Conservation (phyloP, 129 eudicot genomes). For the Ambrosia trifida region DNA sequence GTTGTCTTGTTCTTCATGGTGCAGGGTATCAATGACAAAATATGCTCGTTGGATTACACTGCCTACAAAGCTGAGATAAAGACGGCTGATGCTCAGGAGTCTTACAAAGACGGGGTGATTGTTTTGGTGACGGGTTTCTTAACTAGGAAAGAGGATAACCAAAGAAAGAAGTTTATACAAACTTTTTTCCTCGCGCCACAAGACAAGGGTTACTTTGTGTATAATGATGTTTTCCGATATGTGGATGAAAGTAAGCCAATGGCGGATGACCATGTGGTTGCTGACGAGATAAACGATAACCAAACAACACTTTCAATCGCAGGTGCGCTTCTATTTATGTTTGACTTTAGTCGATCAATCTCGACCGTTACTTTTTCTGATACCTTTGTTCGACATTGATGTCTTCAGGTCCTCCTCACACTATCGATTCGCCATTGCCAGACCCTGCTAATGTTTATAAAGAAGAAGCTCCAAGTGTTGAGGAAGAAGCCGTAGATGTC, state of each 20-base stretch:
- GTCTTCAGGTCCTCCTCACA: conserved; percentile 44
- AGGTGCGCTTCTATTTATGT: conserved; percentile 46
- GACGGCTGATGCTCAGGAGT: conserved; percentile 67
- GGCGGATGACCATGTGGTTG: conserved; percentile 32
- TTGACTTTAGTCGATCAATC: neutral
- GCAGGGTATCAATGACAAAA: conserved; percentile 69
- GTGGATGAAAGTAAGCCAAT: conserved; percentile 42
- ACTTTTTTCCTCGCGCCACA: conserved; percentile 82
- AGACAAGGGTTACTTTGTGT: conserved; percentile 66
- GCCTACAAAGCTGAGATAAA: conserved; percentile 57
- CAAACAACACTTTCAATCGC: conserved; percentile 31
- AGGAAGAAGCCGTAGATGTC: conserved; percentile 34
- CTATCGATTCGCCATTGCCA: conserved; percentile 38
- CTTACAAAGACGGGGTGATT: conserved; percentile 60
- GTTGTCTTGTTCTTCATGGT: conserved; percentile 21
- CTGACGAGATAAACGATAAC: conserved; percentile 35
- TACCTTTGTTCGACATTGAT: conserved; percentile 14
- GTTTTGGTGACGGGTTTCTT: conserved; percentile 66
- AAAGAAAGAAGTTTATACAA: conserved; percentile 54
- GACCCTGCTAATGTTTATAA: conserved; percentile 33
- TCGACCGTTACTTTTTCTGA: neutral
- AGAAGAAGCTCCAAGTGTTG: conserved; percentile 40
- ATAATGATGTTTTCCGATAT: conserved; percentile 69
- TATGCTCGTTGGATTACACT: conserved; percentile 64
- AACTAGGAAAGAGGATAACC: conserved; percentile 51